Evolutionary conservation across 2,329 filamentous ascomycete species (phyloP).

Genomic region (Cryoendolithus antarcticus): DNA sequence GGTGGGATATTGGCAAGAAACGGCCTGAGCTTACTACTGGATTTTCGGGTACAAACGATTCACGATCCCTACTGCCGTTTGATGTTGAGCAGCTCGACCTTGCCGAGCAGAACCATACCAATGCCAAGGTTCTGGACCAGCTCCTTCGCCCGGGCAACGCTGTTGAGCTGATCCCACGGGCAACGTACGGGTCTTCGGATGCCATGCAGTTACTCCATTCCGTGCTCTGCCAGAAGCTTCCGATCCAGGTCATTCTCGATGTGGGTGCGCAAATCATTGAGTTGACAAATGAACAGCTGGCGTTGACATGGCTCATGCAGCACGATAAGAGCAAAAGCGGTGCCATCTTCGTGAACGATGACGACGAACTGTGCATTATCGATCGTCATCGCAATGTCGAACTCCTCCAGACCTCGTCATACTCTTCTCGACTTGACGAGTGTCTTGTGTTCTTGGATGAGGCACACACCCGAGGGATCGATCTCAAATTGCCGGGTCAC

Average conservation of each 20-base stretch:
- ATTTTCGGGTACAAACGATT: constrained; percentile 63
- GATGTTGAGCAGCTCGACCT: constrained; percentile 52
- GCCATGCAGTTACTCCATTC: constrained; percentile 30
- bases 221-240: constrained; percentile 28
- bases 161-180: constrained; percentile 8
- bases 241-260: constrained; percentile 52
- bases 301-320: constrained; percentile 39
- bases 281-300: constrained; percentile 43
- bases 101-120: constrained; percentile 46
- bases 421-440: constrained; percentile 39
- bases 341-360: constrained; percentile 45
- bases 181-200: constrained; percentile 4
- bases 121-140: constrained; percentile 51
- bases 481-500: constrained; percentile 46
- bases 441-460: constrained; percentile 62
- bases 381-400: constrained; percentile 37
- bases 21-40: constrained; percentile 49
- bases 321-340: constrained; percentile 25
- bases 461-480: constrained; percentile 56
- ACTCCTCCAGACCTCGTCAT: constrained; percentile 46
- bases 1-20: constrained; percentile 51
- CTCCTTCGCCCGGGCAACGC: constrained; percentile 44
- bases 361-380: constrained; percentile 44
- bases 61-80: constrained; percentile 45
- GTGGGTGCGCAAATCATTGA: constrained; percentile 61